phyloP scores from a whole-genome alignment of 345 rosid genomes.

The Anastatica hierochuntica region DNA sequence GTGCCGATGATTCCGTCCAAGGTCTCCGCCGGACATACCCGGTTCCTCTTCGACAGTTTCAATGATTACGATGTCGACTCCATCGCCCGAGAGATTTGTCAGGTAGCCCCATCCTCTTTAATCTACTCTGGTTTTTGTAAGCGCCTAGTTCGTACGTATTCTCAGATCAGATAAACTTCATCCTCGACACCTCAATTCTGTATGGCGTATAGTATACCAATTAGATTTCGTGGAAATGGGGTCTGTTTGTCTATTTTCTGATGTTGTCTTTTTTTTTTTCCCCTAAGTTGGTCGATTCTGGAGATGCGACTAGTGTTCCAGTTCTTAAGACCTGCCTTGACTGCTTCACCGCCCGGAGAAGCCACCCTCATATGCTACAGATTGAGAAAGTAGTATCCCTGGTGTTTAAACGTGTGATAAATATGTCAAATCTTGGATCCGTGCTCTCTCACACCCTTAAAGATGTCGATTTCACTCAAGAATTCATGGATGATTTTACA shows the following conservation, averaged over 20 bases:
- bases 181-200: too few species aligned
- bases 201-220: too few species aligned
- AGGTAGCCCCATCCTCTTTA: slow-evolving; percentile 33
- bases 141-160: background rate
- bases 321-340: slow-evolving; percentile 59
- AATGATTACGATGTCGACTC: slow-evolving; percentile 54
- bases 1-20: slow-evolving; percentile 38
- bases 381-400: slow-evolving; percentile 40
- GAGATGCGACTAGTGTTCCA: slow-evolving; percentile 46
- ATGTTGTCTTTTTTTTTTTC: background rate
- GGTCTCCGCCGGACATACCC: slow-evolving; percentile 51
- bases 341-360: slow-evolving; percentile 33
- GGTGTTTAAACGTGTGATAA: slow-evolving; percentile 43
- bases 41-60: slow-evolving; percentile 53
- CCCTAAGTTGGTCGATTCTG: slow-evolving; percentile 67
- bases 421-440: slow-evolving; percentile 48
- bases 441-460: slow-evolving; percentile 51
- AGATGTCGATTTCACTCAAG: slow-evolving; percentile 35
- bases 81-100: slow-evolving; percentile 43
- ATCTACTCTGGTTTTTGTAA: too few species aligned
- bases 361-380: slow-evolving; percentile 30
- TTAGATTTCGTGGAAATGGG: background rate
- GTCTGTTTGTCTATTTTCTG: background rate
- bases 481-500: slow-evolving; percentile 39
- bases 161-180: background rate